These are phyloP conservation scores for Lagerstroemia speciosa DNA, from an alignment of 345 rosid species.

Conservation along the genomic window DNA sequence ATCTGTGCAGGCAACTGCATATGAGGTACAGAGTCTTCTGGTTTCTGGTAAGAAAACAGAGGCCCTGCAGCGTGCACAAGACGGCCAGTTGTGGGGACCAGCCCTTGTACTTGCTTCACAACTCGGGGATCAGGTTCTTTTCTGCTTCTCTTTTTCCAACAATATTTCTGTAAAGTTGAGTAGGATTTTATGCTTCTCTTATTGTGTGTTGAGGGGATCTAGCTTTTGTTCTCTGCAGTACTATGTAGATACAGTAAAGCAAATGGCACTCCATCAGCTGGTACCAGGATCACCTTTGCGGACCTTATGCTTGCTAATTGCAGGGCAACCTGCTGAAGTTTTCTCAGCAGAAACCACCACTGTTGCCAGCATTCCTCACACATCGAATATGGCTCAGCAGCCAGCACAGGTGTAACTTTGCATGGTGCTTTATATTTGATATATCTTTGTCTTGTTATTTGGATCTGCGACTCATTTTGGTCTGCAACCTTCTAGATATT, in stretches of 20 bases:
- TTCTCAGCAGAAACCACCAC: conserved; percentile 38
- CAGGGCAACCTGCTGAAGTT: conserved; percentile 94
- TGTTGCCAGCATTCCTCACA: conserved; percentile 28
- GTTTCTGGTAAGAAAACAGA: conserved; percentile 89
- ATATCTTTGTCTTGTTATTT: neutral
- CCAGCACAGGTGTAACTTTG: conserved; percentile 41
- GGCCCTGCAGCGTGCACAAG: conserved; percentile 80
- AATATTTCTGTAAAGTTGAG: neutral
- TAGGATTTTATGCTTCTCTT: conserved; percentile 2
- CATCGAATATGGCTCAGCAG: conserved; percentile 30
- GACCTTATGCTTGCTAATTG: conserved; percentile 90
- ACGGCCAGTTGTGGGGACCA: conserved; percentile 98
- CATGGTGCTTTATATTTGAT: neutral
- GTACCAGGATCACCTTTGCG: conserved; percentile 93
- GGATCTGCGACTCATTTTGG: neutral
- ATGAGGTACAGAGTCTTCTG: conserved; percentile 86
- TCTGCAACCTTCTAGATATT: neutral
- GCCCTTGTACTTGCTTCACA: conserved; percentile 94
- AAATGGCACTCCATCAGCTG: conserved; percentile 91
- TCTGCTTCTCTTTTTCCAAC: conserved; percentile 3
- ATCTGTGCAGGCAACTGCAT: conserved; percentile 63
- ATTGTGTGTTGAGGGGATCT: conserved; percentile 7
- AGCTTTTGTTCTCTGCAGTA: conserved; percentile 44
- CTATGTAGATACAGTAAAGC: conserved; percentile 85
- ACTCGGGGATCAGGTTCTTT: conserved; percentile 86